Conservation (phyloP, 768 basidiomycete genomes). For the Lepiota brunneoincarnata region DNA sequence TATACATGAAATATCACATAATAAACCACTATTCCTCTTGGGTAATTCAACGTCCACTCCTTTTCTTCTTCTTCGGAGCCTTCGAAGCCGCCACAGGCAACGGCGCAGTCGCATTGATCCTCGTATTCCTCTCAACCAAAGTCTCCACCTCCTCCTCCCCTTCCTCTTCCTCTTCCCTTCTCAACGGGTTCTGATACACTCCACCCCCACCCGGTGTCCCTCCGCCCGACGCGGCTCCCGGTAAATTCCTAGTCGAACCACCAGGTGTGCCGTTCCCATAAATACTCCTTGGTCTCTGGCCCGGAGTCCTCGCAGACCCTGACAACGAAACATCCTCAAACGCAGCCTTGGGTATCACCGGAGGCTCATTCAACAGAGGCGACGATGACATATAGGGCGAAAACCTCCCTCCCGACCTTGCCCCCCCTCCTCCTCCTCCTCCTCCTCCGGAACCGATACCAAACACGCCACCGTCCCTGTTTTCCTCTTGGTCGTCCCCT, state of each 20-base stretch:
- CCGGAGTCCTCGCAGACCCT: neutral
- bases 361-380: neutral
- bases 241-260: neutral
- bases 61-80: slow-evolving; percentile 6
- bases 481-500: neutral
- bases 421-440: neutral
- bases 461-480: neutral
- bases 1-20: neutral
- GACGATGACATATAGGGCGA: slow-evolving; percentile 1
- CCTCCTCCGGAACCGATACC: too few relatives aligned
- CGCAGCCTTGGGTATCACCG: neutral
- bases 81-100: neutral
- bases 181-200: slow-evolving; percentile 12
- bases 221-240: too few relatives aligned
- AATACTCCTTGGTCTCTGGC: slow-evolving; percentile 1
- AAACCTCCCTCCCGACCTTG: neutral
- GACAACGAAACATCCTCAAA: neutral
- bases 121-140: slow-evolving; percentile 8
- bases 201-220: neutral
- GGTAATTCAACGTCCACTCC: neutral
- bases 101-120: slow-evolving; percentile 11
- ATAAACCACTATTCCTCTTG: neutral
- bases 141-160: slow-evolving; percentile 5
- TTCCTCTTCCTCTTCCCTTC: neutral
- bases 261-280: slow-evolving; percentile 4